Evolutionary conservation across 805 yeast species (phyloP).

Genomic region (Diddensiella santjacobensis): DNA sequence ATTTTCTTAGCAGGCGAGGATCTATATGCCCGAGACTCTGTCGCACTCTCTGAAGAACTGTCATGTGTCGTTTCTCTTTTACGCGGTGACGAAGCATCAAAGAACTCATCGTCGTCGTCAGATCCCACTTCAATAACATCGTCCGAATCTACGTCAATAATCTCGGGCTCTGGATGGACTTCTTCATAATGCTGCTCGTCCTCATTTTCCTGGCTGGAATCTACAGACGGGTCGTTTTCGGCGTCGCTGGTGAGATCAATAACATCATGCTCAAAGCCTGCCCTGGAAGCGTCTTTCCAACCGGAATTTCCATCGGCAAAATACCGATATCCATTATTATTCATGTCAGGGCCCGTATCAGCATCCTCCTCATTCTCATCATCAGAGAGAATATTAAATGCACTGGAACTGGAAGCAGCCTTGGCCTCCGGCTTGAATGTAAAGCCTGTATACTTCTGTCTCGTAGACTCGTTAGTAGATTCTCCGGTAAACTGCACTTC

Average conservation of each 20-base stretch:
- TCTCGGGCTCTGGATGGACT: not conserved
- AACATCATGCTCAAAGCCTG: not conserved
- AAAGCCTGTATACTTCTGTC: not conserved
- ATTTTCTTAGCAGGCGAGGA: not conserved
- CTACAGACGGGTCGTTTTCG: not conserved
- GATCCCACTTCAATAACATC: not conserved
- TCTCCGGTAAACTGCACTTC: not conserved
- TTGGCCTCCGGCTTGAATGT: not conserved
- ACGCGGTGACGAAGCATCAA: not conserved
- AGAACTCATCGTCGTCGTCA: not conserved
- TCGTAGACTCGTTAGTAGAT: not conserved
- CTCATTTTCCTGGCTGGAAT: not conserved
- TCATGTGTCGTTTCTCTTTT: not conserved
- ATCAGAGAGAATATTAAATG: not conserved
- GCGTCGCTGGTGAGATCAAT: conserved; percentile 12
- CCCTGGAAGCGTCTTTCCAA: not conserved
- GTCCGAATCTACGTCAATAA: conserved; percentile 1
- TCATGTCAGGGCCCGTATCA: not conserved
- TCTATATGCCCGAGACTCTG: not conserved
- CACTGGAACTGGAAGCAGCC: not conserved
- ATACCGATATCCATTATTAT: not conserved
- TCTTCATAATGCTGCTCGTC: not conserved
- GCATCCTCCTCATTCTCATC: not conserved
- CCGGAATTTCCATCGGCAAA: not conserved
- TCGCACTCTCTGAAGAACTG: not conserved